A percentile compares a stretch with the other conserved stretches of the same genome.
These are phyloP conservation scores for Salisapilia sapeloensis DNA, from an alignment of 352 stramenopile genomes.

Conservation along the genomic window DNA sequence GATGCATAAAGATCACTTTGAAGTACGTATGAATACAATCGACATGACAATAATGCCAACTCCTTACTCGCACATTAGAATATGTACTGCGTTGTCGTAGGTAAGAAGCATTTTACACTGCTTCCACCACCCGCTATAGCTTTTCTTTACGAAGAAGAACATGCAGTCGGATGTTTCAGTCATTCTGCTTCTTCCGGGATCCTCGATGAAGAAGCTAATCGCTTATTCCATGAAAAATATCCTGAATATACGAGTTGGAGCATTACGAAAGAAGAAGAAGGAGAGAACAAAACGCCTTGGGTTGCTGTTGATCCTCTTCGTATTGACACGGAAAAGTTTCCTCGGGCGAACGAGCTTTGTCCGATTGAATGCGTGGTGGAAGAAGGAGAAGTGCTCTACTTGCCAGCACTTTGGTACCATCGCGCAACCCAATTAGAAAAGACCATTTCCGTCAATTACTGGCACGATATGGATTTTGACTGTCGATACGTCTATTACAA, in stretches of 20 bases:
- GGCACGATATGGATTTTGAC: constrained; percentile 82
- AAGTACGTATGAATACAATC: constrained; percentile 26
- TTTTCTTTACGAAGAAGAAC: constrained; percentile 81
- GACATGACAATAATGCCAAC: background rate
- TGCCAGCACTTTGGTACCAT: constrained; percentile 77
- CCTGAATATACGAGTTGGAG: constrained; percentile 23
- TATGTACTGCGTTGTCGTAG: constrained; percentile 93
- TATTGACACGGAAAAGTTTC: constrained; percentile 34
- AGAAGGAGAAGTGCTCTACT: constrained; percentile 50
- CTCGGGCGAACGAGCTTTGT: constrained; percentile 21
- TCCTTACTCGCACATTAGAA: constrained; percentile 41
- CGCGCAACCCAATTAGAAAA: constrained; percentile 47
- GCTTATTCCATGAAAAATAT: constrained; percentile 33
- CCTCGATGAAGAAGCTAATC: constrained; percentile 11
- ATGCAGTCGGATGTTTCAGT: constrained; percentile 37
- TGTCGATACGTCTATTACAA: constrained; percentile 80
- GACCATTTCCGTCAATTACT: constrained; percentile 82
- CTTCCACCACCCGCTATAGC: constrained; percentile 75
- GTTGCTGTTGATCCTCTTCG: constrained; percentile 65
- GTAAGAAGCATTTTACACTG: constrained; percentile 91
- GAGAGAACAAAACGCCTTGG: constrained; percentile 54
- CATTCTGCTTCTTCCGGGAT: constrained; percentile 7
- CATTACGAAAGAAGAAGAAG: constrained; percentile 26
- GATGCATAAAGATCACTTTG: constrained; percentile 97
- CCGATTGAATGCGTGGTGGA: constrained; percentile 56